Base-by-base conservation (phyloP, 768 basidiomycete species). In the Obba rivulosa region DNA sequence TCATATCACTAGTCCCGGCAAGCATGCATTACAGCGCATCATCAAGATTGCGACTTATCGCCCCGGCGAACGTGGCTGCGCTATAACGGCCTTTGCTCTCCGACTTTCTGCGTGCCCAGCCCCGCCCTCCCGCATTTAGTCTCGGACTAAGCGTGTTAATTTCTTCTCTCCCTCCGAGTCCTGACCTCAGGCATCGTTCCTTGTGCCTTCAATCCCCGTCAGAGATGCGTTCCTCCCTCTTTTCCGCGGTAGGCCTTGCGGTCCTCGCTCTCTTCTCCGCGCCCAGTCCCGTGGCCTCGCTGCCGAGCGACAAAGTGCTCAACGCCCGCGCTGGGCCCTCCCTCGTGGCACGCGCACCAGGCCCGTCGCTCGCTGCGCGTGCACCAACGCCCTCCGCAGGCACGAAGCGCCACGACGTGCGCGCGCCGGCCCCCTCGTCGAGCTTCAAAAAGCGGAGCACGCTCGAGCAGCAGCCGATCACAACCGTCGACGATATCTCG, bases 381-480 rank as follows among this genome's bases (percentile, higher is more conserved):
- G 42, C 48, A 14, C 31, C 43, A 20, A 8, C 16, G n/a, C n/a
- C 37, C 9, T 21, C 46, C 36, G 38, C 46, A 8, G 41, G 34
- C 2, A 34, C 48, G 20, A 37, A 24, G 22, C 48, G 31, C 20
- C 5, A 43, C 40, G 48, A 35, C 9, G 23, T 13, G 25, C 51
- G 42, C 20, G 43, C 43, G 4, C 53, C 53, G 7, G 28, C 20
- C n/a, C 48, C 51, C 34, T 55, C 57, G 16, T 34, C 17, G n/a
- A 18, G 23, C 42, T 16, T 40, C 41, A 18, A 34, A 22, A 51
- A 56, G 34, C n/a, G 41, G 42, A 49, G 25, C 13, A 24, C 49
- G 22, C 43, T 52, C 47, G 50, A 56, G 43, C 54, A 60, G 38
- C 46, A 50, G 25, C 16, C 40, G 41, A 47, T 43, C 48, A 38